Conservation (phyloP, 805 yeast species). For the Candida alai region DNA sequence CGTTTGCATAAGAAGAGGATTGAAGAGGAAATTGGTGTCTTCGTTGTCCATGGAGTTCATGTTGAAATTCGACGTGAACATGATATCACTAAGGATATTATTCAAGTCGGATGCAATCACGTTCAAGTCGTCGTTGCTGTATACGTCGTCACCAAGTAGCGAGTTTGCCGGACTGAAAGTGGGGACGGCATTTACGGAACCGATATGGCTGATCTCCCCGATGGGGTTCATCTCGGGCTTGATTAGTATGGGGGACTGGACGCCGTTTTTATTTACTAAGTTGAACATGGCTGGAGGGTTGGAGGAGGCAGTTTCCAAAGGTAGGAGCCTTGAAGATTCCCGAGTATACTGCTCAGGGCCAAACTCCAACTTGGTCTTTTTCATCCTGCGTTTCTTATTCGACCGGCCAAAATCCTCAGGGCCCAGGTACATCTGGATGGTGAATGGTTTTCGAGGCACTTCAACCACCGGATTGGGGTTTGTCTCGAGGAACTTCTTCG, state of each 20-base stretch:
- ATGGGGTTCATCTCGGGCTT: too few species aligned
- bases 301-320: not conserved
- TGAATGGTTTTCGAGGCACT: constrained; percentile 10
- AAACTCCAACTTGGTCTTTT: constrained; percentile 6
- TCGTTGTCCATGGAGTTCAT: constrained; percentile 2
- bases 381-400: constrained; percentile 5
- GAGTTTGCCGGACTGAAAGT: constrained; percentile 7
- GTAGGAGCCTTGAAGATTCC: too few species aligned
- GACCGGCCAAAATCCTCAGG: constrained; percentile 8
- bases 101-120: constrained; percentile 37
- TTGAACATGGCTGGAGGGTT: constrained; percentile 2
- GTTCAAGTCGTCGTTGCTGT: constrained; percentile 27
- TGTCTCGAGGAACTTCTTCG: constrained; percentile 11
- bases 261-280: not conserved
- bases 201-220: too few species aligned
- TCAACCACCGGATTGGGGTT: constrained; percentile 4
- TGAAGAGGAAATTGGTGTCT: constrained; percentile 5
- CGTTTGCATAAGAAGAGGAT: constrained; percentile 5
- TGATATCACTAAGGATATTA: constrained; percentile 37
- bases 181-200: not conserved
- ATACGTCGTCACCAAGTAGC: constrained; percentile 6
- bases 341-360: too few species aligned
- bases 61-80: constrained; percentile 27
- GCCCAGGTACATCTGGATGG: constrained; percentile 12
- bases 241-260: not conserved